Base-by-base conservation (phyloP, 2,329 filamentous ascomycete genomes). In the Parafenestella ontariensis region DNA sequence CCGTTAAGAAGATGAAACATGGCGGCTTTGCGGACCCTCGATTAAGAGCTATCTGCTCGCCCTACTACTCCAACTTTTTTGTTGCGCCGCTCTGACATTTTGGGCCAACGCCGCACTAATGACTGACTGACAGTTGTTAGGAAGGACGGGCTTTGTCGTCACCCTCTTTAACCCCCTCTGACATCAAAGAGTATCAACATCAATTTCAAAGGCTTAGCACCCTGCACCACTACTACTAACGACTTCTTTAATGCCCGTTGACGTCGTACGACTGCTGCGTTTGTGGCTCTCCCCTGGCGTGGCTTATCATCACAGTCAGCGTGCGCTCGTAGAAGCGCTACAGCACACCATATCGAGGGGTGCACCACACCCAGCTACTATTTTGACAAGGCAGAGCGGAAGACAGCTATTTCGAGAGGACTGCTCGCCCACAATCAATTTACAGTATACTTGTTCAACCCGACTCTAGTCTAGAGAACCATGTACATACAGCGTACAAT, bases 271-370 rank as follows among this genome's bases (percentile, higher is more conserved):
- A 15, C 24, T n/a, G 15, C 37, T 23, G 37, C 40, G 15, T 5
- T 29, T 42, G 40, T 20, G 41, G n/a, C 33, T 36, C 36, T 15
- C 17, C 46, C 23, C 31, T 17, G 3, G n/a, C 42, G 29, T 34
- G 34, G 49, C 42, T 46, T 29, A 46, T 37, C 34, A 17, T 34
- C 28, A 31, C 49, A 52, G 49, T 52, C 49, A 52, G 49, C 49
- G 44, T n/a, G 41, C 24, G 5, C 9, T 24, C 23, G 26, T 44
- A 7, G 29, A 15, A 47, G 31, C 44, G 37, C 36, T 37, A 47
- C n/a, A 47, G 23, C 31, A 18, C 44, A 21, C n/a, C 31, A 29
- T 17, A 46, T 37, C n/a, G 31, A 33, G 21, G 17, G 15, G 24
- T 24, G 37, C 24, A 26, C 23, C 24, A 36, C 18, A 26, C 20